Base-by-base conservation (phyloP, 2,329 filamentous ascomycete genomes). In the Laburnicola sp. region DNA sequence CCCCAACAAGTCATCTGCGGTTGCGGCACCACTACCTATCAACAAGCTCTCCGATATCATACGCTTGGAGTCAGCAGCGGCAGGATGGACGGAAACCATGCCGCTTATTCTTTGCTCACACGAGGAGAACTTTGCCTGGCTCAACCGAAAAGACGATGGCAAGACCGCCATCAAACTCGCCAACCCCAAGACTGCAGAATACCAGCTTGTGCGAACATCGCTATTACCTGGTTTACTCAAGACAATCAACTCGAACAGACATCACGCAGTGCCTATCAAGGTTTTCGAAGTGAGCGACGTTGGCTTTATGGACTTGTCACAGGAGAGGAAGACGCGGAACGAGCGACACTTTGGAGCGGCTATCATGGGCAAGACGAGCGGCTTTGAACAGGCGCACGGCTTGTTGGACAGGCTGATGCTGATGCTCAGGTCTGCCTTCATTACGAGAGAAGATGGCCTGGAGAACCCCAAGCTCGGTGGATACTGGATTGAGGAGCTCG, bases 41-140 rank as follows among this genome's bases (percentile, higher is more conserved):
- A 99, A 99, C 82, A 97, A 97, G 77, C 86, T 99, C 35, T 83
- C 83, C 54, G 95, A 99, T 67, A 96, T 97, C 61, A 84, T 97
- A 53, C 88, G 94, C 47, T 78, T 86, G 48, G 94, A 99, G 74
- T 84, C 89, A 44, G 93, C 92, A 48, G 94, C 96, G 85, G 88
- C 93, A 4, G 94, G 94, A 53, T 99, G 94, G 94, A 87, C 85
- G 48, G 94, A 99, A 78, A 93, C 96, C 49, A 87, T 99, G 83
- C 93, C 94, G 25, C 81, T 99, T 26, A 97, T 96, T 62, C 84
- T 99, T 48, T 99, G 94, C 81, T 96, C 91, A 39, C 91, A 97
- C 73, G 93, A 97, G 68, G 94, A 99, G 81, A 99, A 99, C 78
- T 99, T 97, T 73, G 87, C 82, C 53, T 97, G 90, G 88, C 80